Evolutionary conservation across 768 basidiomycete genomes (phyloP), one percentile per base, ranked within the genome.

Genomic region (Candolleomyces aberdarensis): DNA sequence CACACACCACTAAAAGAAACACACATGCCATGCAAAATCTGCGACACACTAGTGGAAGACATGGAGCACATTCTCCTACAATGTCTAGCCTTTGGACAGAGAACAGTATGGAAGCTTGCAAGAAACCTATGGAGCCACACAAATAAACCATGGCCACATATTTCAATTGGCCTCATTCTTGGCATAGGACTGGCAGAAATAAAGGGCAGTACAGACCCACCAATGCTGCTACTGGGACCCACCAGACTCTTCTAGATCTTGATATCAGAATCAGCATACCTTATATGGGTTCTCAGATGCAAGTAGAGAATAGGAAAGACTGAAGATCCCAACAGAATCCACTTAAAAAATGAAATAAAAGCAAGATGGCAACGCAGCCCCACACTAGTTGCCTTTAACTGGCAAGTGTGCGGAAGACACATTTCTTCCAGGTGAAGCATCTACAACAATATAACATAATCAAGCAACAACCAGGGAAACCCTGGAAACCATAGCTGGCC

Each of bases 271-370:
- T 64, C 70, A 0, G 64, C 70, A 0, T 62, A 73, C 59, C 65
- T 70, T 0, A 74, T 73, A 14, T 75, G 72, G 74, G 63, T 61
- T n/a, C n/a, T 69, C 9, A 43, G 73, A 22, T 71, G 69, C 36
- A 62, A 70, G 19, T 65, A 69, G 63, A 63, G 61, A 19, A 73
- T 72, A 29, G 36, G n/a, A 3, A 43, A 60, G 9, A 65, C 64
- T 7, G 59, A 59, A 7, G 49, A 65, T 31, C 47, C 54, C 1
- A 46, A 36, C 0, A 61, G 52, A 26, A 55, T 56, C 2, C 58
- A 15, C 3, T 53, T 63, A 3, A 41, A 2, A 11, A 46, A 40
- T 8, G 36, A 51, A 13, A 53, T 59, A 26, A 11, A 14, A 5
- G 19, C 5, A 17, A 8, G 43, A 32, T 43, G 44, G 39, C 15